Evolutionary conservation across 106 monocot genomes (phyloP).

Genomic region (Dactylorhiza incarnata): DNA sequence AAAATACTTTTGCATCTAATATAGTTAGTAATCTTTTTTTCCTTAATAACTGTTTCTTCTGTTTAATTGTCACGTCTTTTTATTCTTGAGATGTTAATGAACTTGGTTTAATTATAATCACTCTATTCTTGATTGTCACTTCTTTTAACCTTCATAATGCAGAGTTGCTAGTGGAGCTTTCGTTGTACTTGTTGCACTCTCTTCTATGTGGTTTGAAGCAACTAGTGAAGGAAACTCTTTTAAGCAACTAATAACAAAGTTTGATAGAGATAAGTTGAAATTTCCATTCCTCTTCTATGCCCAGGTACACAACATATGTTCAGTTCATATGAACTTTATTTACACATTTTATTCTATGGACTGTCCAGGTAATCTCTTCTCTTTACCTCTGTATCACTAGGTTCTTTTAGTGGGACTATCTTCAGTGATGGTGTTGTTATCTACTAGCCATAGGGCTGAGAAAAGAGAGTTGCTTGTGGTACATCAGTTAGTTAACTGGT

Average conservation of each 20-base stretch:
- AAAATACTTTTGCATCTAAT: not conserved
- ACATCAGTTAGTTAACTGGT: conserved; percentile 89
- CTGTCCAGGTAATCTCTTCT: not conserved
- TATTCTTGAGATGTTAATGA: not conserved
- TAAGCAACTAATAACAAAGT: conserved; percentile 32
- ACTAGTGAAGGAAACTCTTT: conserved; percentile 30
- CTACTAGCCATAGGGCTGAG: conserved; percentile 64
- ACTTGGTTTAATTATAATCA: too few species aligned
- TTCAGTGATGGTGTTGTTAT: conserved; percentile 72
- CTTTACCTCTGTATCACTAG: conserved; percentile 22
- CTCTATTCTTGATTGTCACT: not conserved
- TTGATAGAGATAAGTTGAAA: conserved; percentile 13
- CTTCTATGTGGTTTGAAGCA: conserved; percentile 38
- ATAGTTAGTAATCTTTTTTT: not conserved
- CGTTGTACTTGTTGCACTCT: conserved; percentile 48
- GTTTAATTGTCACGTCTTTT: not conserved
- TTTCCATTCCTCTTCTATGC: conserved; percentile 35
- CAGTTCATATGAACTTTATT: not conserved
- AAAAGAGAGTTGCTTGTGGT: conserved; percentile 47
- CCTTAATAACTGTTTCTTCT: not conserved
- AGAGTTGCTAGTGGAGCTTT: conserved; percentile 66
- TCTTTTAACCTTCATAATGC: conserved; percentile 13
- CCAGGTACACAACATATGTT: conserved; percentile 38
- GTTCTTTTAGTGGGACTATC: conserved; percentile 52
- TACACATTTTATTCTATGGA: not conserved